phyloP scores from a whole-genome alignment of 352 stramenopile species.

The Globisporangium camurandrum region DNA sequence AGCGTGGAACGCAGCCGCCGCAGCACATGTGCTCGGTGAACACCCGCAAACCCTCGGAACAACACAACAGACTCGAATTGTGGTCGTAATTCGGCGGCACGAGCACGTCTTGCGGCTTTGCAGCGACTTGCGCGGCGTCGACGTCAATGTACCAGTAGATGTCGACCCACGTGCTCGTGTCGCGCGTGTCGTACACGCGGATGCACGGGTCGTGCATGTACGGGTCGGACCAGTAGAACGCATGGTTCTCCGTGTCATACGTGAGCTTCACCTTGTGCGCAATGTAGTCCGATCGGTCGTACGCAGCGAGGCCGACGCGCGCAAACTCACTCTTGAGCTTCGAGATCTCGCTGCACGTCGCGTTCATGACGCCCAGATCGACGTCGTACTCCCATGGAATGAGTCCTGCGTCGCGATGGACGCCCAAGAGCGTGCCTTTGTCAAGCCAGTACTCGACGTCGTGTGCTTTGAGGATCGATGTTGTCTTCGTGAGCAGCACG shows the following conservation, averaged over 20 bases:
- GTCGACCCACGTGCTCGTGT: constrained; percentile 64
- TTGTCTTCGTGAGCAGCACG: constrained; percentile 58
- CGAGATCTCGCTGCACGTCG: constrained; percentile 58
- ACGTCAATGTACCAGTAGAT: constrained; percentile 81
- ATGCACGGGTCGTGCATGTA: constrained; percentile 71
- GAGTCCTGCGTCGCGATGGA: constrained; percentile 58
- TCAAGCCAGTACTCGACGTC: constrained; percentile 79
- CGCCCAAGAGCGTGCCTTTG: constrained; percentile 66
- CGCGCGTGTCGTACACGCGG: constrained; percentile 55
- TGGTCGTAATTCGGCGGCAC: constrained; percentile 53
- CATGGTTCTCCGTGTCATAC: constrained; percentile 76
- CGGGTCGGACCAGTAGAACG: constrained; percentile 75
- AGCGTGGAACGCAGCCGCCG: constrained; percentile 53
- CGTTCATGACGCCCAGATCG: constrained; percentile 74
- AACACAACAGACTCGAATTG: constrained; percentile 60
- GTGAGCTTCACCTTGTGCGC: constrained; percentile 78
- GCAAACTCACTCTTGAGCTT: constrained; percentile 58
- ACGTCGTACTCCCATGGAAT: constrained; percentile 82
- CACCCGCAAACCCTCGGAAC: constrained; percentile 52
- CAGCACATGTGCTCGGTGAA: constrained; percentile 72
- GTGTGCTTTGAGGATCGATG: constrained; percentile 49
- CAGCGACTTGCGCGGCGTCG: constrained; percentile 28
- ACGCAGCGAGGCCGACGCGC: constrained; percentile 48
- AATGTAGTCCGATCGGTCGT: constrained; percentile 65
- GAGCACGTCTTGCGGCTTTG: constrained; percentile 36